These are phyloP conservation scores for Mycena polygramma DNA, from an alignment of 768 basidiomycete species.

Conservation along the genomic window DNA sequence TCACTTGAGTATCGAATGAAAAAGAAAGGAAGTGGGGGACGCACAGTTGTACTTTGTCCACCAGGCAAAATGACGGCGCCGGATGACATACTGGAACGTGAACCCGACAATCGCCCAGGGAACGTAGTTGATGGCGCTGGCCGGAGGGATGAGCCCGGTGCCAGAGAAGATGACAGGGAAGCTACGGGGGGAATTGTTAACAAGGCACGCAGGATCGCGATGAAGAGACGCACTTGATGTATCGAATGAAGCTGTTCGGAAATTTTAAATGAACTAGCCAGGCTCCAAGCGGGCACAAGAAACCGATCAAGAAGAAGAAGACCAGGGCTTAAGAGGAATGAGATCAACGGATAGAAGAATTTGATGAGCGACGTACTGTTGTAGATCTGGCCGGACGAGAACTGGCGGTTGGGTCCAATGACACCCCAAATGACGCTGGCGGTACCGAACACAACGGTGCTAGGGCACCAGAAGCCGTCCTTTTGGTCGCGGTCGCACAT, in stretches of 20 bases:
- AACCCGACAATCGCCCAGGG: constrained; percentile 76
- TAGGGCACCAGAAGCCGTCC: constrained; percentile 79
- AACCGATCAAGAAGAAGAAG: constrained; percentile 86
- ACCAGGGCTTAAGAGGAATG: constrained; percentile 65
- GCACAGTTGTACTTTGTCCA: constrained; percentile 78
- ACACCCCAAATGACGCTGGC: constrained; percentile 88
- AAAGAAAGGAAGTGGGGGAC: neutral
- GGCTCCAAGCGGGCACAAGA: constrained; percentile 66
- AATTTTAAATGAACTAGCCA: constrained; percentile 70
- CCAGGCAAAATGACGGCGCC: constrained; percentile 73
- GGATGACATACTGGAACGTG: constrained; percentile 73
- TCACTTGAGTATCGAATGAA: neutral
- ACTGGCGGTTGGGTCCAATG: constrained; percentile 81
- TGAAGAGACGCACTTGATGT: constrained; percentile 66
- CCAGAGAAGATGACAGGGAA: constrained; percentile 75
- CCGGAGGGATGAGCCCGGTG: constrained; percentile 73
- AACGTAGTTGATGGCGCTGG: constrained; percentile 78
- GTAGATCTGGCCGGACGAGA: constrained; percentile 32
- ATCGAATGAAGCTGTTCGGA: constrained; percentile 73
- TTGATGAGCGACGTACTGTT: constrained; percentile 3
- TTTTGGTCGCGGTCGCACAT: constrained; percentile 69
- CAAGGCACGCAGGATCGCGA: neutral
- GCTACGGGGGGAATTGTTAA: constrained; percentile 33
- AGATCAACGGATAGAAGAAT: neutral
- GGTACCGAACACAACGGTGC: constrained; percentile 80